Conservation (phyloP, 371 early-diverging fungal genomes). For the Modicella reniformis region DNA sequence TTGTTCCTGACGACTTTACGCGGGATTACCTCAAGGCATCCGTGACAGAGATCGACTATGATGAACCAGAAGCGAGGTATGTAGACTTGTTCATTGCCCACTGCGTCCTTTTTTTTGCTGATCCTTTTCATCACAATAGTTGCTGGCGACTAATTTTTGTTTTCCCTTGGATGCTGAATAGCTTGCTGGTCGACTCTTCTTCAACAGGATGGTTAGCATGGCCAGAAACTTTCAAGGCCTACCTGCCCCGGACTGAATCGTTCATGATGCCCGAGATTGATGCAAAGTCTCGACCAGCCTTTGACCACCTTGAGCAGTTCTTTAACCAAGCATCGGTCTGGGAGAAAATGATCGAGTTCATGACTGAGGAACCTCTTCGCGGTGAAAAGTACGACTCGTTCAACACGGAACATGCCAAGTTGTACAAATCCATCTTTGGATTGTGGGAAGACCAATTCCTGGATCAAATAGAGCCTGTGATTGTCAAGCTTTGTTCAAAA, state of each 20-base stretch:
- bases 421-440: conserved; percentile 76
- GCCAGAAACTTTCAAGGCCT: conserved; percentile 69
- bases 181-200: conserved; percentile 63
- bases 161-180: conserved; percentile 20
- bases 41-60: conserved; percentile 51
- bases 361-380: conserved; percentile 72
- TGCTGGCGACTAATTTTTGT: too few relatives aligned
- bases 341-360: conserved; percentile 63
- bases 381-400: conserved; percentile 73
- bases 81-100: too few relatives aligned
- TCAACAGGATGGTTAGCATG: conserved; percentile 82
- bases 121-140: too few relatives aligned
- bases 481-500: conserved; percentile 60
- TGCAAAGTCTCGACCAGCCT: conserved; percentile 59
- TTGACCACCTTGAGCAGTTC: conserved; percentile 59
- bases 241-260: conserved; percentile 56
- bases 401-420: conserved; percentile 59
- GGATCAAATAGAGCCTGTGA: conserved; percentile 58
- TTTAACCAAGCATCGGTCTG: conserved; percentile 66
- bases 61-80: conserved; percentile 50
- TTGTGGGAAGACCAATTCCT: conserved; percentile 73
- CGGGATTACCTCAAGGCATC: conserved; percentile 45
- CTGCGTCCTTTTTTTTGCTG: too few relatives aligned
- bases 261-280: conserved; percentile 58
- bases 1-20: conserved; percentile 48